Evolutionary conservation across 345 rosid genomes (phyloP).

Genomic region (Clausena lansium): DNA sequence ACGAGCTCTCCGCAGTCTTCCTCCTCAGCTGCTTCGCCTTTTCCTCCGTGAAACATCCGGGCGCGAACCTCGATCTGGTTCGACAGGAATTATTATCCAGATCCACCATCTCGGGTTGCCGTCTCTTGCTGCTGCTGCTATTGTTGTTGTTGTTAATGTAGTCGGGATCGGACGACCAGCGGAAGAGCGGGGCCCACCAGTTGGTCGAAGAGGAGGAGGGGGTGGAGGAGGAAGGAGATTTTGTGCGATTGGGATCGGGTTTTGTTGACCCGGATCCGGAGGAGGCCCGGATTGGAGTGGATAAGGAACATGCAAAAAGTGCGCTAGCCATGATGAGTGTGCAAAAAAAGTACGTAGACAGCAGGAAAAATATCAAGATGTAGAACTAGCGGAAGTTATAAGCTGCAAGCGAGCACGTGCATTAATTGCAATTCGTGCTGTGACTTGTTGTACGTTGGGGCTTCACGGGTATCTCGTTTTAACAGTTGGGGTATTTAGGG

Average conservation of each 20-base stretch:
- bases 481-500: background rate
- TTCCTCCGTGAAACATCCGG: conserved; percentile 51
- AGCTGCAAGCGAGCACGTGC: background rate
- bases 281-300: conserved; percentile 13
- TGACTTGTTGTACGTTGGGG: background rate
- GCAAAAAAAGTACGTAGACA: background rate
- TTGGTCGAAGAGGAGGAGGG: conserved; percentile 16
- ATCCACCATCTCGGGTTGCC: background rate
- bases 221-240: conserved; percentile 4
- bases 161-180: conserved; percentile 31
- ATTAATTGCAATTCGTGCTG: background rate
- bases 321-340: too few relatives aligned
- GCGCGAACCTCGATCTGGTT: conserved; percentile 26
- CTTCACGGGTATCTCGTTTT: background rate
- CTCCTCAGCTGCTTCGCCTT: conserved; percentile 47
- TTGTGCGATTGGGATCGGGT: conserved; percentile 11
- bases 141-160: conserved; percentile 7
- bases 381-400: background rate
- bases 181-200: conserved; percentile 47
- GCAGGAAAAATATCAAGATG: background rate
- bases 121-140: background rate
- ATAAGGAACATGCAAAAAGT: conserved; percentile 1
- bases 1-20: conserved; percentile 36
- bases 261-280: conserved; percentile 9
- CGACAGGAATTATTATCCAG: conserved; percentile 7